These are phyloP conservation scores for Gardenia jasminoides DNA, from an alignment of 257 asterid genomes.

Conservation along the genomic window DNA sequence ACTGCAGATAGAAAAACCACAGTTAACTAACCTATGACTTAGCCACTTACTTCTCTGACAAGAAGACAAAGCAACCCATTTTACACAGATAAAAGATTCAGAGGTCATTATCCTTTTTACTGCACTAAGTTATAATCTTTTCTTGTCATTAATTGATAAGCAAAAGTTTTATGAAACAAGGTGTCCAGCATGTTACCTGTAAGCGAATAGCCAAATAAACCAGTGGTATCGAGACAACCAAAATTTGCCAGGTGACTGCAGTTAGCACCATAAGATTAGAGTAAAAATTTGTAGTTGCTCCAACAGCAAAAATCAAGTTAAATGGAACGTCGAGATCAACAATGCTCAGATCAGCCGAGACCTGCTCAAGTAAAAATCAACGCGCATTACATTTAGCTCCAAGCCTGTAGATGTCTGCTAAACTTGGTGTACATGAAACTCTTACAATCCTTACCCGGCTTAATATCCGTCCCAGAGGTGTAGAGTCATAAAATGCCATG, in stretches of 20 bases:
- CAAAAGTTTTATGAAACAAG: background rate
- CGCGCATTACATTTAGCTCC: constrained; percentile 11
- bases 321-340: constrained; percentile 88
- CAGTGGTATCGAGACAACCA: constrained; percentile 79
- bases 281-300: constrained; percentile 70
- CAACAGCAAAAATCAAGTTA: constrained; percentile 71
- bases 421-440: background rate
- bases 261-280: constrained; percentile 65
- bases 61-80: background rate
- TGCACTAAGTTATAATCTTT: background rate
- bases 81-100: too few relatives aligned
- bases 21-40: background rate
- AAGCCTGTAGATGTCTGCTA: background rate
- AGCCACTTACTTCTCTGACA: background rate
- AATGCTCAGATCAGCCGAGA: constrained; percentile 82
- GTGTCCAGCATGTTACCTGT: constrained; percentile 50
- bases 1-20: background rate
- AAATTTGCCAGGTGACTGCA: constrained; percentile 87
- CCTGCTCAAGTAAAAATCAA: constrained; percentile 44
- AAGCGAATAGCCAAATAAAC: constrained; percentile 71
- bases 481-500: constrained; percentile 93
- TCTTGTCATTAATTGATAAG: too few relatives aligned
- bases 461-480: constrained; percentile 87
- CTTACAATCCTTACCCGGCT: constrained; percentile 61
- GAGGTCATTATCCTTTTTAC: background rate